Conservation (phyloP, 805 yeast species). For the Yarrowia deformans region DNA sequence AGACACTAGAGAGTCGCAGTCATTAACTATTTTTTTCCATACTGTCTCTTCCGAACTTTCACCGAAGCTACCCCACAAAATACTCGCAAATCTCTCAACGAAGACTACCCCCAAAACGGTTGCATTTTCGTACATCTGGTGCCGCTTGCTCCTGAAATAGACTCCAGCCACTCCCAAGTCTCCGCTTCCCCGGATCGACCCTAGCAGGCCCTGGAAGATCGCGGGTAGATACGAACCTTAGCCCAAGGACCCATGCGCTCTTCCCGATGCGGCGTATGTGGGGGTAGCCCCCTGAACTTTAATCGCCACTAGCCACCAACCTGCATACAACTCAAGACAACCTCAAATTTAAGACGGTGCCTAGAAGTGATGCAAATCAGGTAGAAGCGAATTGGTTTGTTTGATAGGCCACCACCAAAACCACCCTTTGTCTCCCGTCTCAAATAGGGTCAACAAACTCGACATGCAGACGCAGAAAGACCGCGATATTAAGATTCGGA, state of each 20-base stretch:
- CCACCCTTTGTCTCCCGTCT: too few relatives aligned
- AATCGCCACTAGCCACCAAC: constrained; percentile 6
- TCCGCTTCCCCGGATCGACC: constrained; percentile 11
- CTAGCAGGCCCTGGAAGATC: not conserved
- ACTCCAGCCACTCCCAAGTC: not conserved
- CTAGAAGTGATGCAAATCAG: too few relatives aligned
- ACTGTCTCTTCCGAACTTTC: not conserved
- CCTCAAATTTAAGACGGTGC: too few relatives aligned
- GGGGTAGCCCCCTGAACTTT: constrained; percentile 2
- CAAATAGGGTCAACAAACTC: too few relatives aligned
- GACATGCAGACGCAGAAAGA: too few relatives aligned
- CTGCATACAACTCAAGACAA: not conserved
- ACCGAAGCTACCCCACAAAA: not conserved
- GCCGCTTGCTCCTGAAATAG: constrained; percentile 8
- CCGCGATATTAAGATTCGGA: not conserved
- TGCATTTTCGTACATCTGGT: not conserved
- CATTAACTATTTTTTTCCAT: too few relatives aligned
- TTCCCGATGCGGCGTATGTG: not conserved
- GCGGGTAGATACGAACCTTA: constrained; percentile 2
- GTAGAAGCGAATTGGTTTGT: too few relatives aligned
- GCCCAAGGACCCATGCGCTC: not conserved
- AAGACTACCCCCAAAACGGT: not conserved
- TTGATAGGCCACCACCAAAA: too few relatives aligned
- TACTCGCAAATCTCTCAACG: too few relatives aligned
- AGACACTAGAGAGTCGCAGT: too few relatives aligned